Percentiles rank a stretch among this genome's conserved stretches.
These are phyloP conservation scores for Curvularia sp. DNA, from an alignment of 2,329 filamentous ascomycete species.

Conservation along the genomic window DNA sequence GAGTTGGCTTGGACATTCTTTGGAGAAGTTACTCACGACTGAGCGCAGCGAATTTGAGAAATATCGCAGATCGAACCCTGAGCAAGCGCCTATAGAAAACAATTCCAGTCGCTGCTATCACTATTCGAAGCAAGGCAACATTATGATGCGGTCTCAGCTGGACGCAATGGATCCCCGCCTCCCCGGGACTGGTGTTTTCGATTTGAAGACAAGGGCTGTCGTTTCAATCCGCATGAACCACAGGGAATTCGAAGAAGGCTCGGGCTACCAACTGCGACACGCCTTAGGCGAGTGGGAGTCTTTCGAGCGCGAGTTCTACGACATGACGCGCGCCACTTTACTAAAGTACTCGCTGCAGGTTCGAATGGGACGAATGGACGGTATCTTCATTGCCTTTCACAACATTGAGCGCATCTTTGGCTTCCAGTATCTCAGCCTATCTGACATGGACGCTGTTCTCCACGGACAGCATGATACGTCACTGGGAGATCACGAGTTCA, in stretches of 20 bases:
- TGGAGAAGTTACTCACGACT: slow-evolving; percentile 93
- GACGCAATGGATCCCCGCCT: slow-evolving; percentile 87
- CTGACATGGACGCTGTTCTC: slow-evolving; percentile 89
- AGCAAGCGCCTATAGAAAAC: slow-evolving; percentile 76
- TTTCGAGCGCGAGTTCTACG: slow-evolving; percentile 93
- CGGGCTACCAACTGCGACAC: slow-evolving; percentile 84
- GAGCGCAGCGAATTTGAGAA: slow-evolving; percentile 84
- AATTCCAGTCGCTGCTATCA: slow-evolving; percentile 68
- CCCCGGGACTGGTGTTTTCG: slow-evolving; percentile 92
- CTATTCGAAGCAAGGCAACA: slow-evolving; percentile 84
- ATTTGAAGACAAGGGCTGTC: slow-evolving; percentile 93
- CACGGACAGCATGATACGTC: slow-evolving; percentile 74
- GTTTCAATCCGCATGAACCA: slow-evolving; percentile 91
- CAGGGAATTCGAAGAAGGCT: slow-evolving; percentile 71
- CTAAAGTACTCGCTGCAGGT: slow-evolving; percentile 97
- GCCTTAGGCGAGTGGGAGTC: slow-evolving; percentile 84
- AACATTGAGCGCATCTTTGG: slow-evolving; percentile 96
- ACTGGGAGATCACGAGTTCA: slow-evolving; percentile 86
- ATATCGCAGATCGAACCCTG: slow-evolving; percentile 65
- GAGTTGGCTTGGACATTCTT: slow-evolving; percentile 90
- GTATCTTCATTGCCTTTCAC: slow-evolving; percentile 96
- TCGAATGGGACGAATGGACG: slow-evolving; percentile 97
- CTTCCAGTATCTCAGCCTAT: slow-evolving; percentile 88
- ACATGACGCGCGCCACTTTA: slow-evolving; percentile 94
- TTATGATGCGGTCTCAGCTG: slow-evolving; percentile 93